Conservation (phyloP, 768 basidiomycete genomes). For the Lactarius deliciosus region DNA sequence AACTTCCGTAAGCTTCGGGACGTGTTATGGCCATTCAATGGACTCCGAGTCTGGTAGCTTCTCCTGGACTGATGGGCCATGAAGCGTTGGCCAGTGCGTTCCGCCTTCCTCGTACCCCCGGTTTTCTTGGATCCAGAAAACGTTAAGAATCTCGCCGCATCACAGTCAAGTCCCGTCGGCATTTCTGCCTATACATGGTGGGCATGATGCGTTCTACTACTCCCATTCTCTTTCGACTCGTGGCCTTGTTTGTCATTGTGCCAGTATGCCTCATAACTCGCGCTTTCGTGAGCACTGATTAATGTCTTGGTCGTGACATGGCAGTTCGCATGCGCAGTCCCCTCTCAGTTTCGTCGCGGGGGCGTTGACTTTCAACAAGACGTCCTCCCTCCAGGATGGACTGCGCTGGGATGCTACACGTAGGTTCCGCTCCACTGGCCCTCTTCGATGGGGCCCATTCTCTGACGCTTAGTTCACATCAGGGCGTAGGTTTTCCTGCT, state of each 20-base stretch:
- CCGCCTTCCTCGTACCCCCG: neutral
- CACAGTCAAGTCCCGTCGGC: neutral
- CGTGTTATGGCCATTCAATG: neutral
- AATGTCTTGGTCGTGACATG: neutral
- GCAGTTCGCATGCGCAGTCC: conserved; percentile 6
- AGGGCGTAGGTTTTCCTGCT: conserved; percentile 46
- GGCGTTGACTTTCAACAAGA: conserved; percentile 11
- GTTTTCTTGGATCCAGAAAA: neutral
- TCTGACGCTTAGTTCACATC: conserved; percentile 35
- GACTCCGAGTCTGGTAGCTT: conserved; percentile 4
- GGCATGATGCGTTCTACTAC: conserved; percentile 14
- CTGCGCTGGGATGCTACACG: conserved; percentile 61
- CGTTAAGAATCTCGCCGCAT: conserved; percentile 10
- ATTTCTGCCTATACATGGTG: conserved; percentile 18
- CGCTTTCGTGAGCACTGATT: neutral
- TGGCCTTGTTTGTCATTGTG: neutral
- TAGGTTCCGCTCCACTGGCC: conserved; percentile 34
- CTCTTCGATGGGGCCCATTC: conserved; percentile 18
- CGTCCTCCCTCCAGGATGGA: conserved; percentile 55
- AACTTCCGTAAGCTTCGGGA: conserved; percentile 6
- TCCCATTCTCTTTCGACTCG: conserved; percentile 12
- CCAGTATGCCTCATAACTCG: conserved; percentile 5
- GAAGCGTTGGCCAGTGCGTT: neutral
- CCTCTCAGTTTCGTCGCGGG: neutral
- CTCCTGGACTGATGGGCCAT: conserved; percentile 5